Evolutionary conservation across 106 monocot genomes (phyloP).

Genomic region (Cymbidium sinense): DNA sequence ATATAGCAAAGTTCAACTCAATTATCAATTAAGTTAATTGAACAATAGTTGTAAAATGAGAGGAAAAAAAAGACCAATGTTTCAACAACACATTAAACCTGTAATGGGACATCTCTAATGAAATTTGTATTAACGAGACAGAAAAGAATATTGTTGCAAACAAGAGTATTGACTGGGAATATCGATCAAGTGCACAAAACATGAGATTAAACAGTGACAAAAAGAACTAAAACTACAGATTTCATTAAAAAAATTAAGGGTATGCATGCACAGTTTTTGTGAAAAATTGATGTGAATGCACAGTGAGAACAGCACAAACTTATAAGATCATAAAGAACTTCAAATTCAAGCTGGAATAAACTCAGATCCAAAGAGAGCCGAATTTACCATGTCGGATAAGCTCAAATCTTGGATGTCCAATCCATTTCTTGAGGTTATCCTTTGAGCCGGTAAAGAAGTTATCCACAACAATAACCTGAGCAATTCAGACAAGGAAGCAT

Average conservation of each 20-base stretch:
- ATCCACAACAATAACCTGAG: conserved; percentile 77
- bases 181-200: neutral
- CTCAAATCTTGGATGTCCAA: conserved; percentile 92
- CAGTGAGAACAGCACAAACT: neutral
- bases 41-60: neutral
- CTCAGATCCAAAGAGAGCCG: neutral
- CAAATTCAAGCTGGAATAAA: neutral
- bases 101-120: neutral
- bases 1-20: neutral
- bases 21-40: neutral
- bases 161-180: neutral
- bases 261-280: neutral
- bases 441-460: conserved; percentile 94
- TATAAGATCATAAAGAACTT: neutral
- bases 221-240: neutral
- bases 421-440: conserved; percentile 91
- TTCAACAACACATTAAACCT: neutral
- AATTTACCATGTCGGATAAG: conserved; percentile 91
- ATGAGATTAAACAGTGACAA: neutral
- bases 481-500: conserved; percentile 10
- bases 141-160: neutral
- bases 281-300: neutral
- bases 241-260: neutral
- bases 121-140: neutral
- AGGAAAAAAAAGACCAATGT: neutral